Conservation (phyloP, 805 yeast species). For the baker's yeast (Saccharomyces cerevisiae) region DNA sequence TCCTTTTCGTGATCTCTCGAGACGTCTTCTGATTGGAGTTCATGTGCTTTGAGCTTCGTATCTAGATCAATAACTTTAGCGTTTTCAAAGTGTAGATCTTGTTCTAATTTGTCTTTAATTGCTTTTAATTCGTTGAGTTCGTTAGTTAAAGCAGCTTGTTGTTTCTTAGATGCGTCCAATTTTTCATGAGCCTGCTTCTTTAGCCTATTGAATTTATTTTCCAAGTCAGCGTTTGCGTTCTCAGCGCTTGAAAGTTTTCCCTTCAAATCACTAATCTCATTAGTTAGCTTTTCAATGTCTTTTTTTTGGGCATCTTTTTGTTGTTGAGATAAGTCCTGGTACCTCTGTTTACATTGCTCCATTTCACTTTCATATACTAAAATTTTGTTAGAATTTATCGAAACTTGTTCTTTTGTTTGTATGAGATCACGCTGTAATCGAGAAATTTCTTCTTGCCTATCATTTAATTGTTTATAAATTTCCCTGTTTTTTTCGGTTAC, state of each 20-base stretch:
- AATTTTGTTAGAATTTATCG: conserved; percentile 19
- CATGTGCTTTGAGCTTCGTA: conserved; percentile 1
- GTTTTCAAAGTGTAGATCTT: conserved; percentile 9
- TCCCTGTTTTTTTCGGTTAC: neutral
- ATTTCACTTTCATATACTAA: conserved; percentile 10
- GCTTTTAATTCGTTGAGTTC: conserved; percentile 29
- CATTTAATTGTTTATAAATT: neutral
- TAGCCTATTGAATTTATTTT: conserved; percentile 27
- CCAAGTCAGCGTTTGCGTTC: conserved; percentile 29
- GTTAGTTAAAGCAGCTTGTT: conserved; percentile 33
- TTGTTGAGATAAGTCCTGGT: conserved; percentile 15
- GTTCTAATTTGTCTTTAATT: conserved; percentile 32
- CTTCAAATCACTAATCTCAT: conserved; percentile 18
- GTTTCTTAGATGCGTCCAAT: conserved; percentile 23
- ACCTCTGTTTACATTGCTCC: conserved; percentile 15
- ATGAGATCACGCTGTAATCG: neutral
- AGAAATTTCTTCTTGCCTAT: neutral
- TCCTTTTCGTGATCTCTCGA: conserved; percentile 9
- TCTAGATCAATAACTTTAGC: conserved; percentile 8
- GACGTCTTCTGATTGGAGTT: conserved; percentile 15
- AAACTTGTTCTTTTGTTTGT: conserved; percentile 3
- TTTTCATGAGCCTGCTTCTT: conserved; percentile 32
- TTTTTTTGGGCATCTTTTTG: conserved; percentile 10
- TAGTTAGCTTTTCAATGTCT: conserved; percentile 14
- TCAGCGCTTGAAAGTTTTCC: conserved; percentile 14